Conservation (phyloP, 352 stramenopile species). For the Phytophthora syringae region DNA sequence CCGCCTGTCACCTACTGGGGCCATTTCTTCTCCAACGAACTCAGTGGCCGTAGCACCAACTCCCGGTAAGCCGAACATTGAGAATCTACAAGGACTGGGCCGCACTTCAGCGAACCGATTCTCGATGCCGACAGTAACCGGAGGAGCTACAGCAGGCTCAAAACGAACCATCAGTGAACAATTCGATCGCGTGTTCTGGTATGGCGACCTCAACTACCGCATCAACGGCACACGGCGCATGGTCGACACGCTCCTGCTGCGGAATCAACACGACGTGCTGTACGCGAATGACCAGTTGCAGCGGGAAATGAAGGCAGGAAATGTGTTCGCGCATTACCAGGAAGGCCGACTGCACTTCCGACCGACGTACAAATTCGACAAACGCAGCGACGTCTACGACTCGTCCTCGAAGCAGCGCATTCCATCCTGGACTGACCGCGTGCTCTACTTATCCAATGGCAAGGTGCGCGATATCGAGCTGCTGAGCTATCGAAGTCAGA, state of each 20-base stretch:
- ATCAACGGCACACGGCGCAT: slow-evolving; percentile 92
- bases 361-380: slow-evolving; percentile 98
- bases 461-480: slow-evolving; percentile 58
- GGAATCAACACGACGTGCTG: slow-evolving; percentile 81
- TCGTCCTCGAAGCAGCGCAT: slow-evolving; percentile 95
- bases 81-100: slow-evolving; percentile 36
- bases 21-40: slow-evolving; percentile 20
- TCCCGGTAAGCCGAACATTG: not conserved
- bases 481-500: slow-evolving; percentile 71
- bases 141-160: slow-evolving; percentile 2
- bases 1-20: slow-evolving; percentile 37
- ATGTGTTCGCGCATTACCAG: slow-evolving; percentile 89
- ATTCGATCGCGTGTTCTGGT: slow-evolving; percentile 94
- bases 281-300: slow-evolving; percentile 93
- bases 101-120: slow-evolving; percentile 38
- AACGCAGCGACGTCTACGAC: slow-evolving; percentile 91
- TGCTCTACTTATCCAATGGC: slow-evolving; percentile 83
- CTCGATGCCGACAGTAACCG: slow-evolving; percentile 26
- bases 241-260: slow-evolving; percentile 79
- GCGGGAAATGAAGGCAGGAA: slow-evolving; percentile 75
- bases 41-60: slow-evolving; percentile 17
- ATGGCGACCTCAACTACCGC: slow-evolving; percentile 95
- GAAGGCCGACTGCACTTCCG: slow-evolving; percentile 93
- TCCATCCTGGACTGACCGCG: slow-evolving; percentile 96
- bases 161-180: slow-evolving; percentile 51